phyloP scores from a whole-genome alignment of 805 yeast species.

The Candida palmyrensis region DNA sequence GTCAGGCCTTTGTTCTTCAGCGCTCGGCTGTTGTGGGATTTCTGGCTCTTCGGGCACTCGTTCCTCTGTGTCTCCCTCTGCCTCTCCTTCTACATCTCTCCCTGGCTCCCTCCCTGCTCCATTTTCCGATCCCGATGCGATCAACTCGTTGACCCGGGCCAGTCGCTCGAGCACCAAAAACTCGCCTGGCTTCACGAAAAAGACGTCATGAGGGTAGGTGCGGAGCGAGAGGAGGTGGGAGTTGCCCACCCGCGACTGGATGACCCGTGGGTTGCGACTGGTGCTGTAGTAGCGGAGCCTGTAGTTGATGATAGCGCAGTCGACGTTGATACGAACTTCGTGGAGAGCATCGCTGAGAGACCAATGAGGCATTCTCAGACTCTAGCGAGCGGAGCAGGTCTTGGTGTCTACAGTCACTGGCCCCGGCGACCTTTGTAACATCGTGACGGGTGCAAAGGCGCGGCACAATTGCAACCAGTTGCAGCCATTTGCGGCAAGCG shows the following conservation, averaged over 20 bases:
- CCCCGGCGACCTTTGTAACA: no score
- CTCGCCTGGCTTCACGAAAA: conserved; percentile 25
- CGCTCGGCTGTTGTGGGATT: no score
- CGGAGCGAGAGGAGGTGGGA: conserved; percentile 34
- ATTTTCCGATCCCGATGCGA: no score
- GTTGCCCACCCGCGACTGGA: conserved; percentile 28
- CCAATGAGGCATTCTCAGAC: conserved; percentile 2
- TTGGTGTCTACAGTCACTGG: no score
- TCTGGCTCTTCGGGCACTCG: no score
- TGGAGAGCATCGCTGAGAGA: conserved; percentile 11
- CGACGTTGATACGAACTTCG: conserved; percentile 26
- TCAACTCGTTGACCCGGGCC: no score
- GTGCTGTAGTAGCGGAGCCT: conserved; percentile 35
- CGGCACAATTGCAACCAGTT: no score
- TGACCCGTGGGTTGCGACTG: conserved; percentile 30
- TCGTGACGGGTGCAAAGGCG: no score
- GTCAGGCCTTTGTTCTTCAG: no score
- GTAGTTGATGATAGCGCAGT: conserved; percentile 28
- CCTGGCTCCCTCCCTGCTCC: not conserved
- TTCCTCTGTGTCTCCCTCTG: not conserved
- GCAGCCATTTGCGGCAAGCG: no score
- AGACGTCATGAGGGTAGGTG: conserved; percentile 28
- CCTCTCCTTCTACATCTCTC: not conserved
- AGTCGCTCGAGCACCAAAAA: conserved; percentile 21
- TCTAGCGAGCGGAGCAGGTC: no score